Evolutionary conservation across 1,284 basidiomycete genomes (phyloP), one percentile per base, ranked within the genome.

Genomic region (Cutaneotrichosporon daszewskae): DNA sequence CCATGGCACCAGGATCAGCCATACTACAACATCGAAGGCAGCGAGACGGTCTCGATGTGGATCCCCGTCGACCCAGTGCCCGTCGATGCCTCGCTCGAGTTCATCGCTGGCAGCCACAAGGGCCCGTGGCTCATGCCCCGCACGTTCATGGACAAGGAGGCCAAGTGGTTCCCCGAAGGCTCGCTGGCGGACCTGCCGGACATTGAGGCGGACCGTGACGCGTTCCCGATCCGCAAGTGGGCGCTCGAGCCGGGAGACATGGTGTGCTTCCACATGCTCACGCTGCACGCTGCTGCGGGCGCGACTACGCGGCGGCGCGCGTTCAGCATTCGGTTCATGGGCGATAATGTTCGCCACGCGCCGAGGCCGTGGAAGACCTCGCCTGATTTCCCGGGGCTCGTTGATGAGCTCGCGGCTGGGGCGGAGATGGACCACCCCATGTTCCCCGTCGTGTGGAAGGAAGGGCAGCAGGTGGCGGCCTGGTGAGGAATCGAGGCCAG

Each of bases 1-100:
- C 49, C 45, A 2, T 51, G 45, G 45, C 49, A 51, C 38, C 49
- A 51, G 39, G 49, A 51, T 45, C 45, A 47, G 45, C 49, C 49
- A 20, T 51, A 51, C 36, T 51, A 51, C 40, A 47, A 47, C 45
- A 45, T 51, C 13, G 25, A 29, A 20, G 45, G 45, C 3, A 17
- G 11, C 11, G 33, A 45, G 28, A 51, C 32, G 7, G 49, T 51
- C 16, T 20, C n/a, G 10, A 40, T 51, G 34, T 51, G 49, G 49
- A 47, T 51, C 24, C 49, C 49, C 7, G 42, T 51, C 28, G 49
- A 51, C 37, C 22, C 42, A 3, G 49, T 51, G 11, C 42, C 42
- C 3, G 13, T 23, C n/a, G 32, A 27, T 16, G 17, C 29, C 2
- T 41, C 45, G 19, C 43, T 51, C 28, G 49, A 51, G 45, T 51